Conservation (phyloP, 140 eudicot species). For the Oenanthe javanica region DNA sequence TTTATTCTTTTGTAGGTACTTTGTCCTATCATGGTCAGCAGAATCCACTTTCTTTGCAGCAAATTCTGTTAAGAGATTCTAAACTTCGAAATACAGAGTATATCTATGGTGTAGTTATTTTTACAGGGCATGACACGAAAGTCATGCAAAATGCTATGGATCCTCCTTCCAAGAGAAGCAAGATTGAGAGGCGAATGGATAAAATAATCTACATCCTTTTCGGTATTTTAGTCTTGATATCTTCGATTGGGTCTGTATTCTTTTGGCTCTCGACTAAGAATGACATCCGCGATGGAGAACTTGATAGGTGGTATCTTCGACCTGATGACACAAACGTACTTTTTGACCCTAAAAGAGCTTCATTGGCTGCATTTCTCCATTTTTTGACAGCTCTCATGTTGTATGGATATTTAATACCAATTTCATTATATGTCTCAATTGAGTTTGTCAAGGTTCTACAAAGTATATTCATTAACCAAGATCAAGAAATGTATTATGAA, state of each 20-base stretch:
- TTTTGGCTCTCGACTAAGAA: conserved; percentile 62
- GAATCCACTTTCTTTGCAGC: conserved; percentile 77
- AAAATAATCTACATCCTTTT: conserved; percentile 75
- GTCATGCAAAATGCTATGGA: conserved; percentile 93
- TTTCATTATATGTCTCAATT: conserved; percentile 86
- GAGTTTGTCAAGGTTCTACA: conserved; percentile 94
- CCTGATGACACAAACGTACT: conserved; percentile 55
- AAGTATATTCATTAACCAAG: conserved; percentile 80
- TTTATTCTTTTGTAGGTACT: conserved; percentile 74
- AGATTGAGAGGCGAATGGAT: conserved; percentile 82
- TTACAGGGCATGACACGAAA: conserved; percentile 92
- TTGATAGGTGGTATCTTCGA: conserved; percentile 85
- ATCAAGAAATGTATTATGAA: conserved; percentile 84
- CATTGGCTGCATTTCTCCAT: conserved; percentile 73
- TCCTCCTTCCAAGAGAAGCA: conserved; percentile 97
- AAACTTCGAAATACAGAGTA: conserved; percentile 80
- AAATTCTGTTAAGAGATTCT: conserved; percentile 78
- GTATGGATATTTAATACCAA: conserved; percentile 89
- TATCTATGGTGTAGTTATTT: conserved; percentile 68
- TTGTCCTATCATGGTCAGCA: conserved; percentile 35
- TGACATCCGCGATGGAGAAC: conserved; percentile 38
- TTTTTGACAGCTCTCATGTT: conserved; percentile 85
- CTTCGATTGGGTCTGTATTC: conserved; percentile 71
- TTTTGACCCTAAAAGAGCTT: conserved; percentile 62
- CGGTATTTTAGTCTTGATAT: conserved; percentile 49